These are phyloP conservation scores for Rhizopus sp. DNA, from an alignment of 371 early-diverging fungal genomes.

Conservation along the genomic window DNA sequence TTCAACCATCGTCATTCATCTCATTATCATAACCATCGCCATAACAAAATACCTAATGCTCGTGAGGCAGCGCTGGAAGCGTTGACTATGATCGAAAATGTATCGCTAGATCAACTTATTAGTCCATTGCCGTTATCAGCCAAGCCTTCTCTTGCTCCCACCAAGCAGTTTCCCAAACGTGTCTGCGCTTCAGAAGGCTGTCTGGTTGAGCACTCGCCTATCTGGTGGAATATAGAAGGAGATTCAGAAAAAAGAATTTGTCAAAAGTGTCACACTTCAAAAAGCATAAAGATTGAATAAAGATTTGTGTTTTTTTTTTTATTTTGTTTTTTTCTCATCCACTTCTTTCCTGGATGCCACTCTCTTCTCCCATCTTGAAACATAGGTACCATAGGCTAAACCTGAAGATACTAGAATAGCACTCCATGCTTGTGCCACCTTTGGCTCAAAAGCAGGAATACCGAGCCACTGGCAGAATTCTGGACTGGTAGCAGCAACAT, in stretches of 20 bases:
- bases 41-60: slow-evolving; percentile 13
- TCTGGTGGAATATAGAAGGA: slow-evolving; percentile 18
- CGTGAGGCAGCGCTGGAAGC: slow-evolving; percentile 21
- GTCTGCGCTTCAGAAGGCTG: slow-evolving; percentile 11
- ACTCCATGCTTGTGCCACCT: slow-evolving; percentile 46
- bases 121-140: neutral
- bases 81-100: slow-evolving; percentile 1
- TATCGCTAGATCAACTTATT: slow-evolving; percentile 2
- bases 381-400: slow-evolving; percentile 32
- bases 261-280: slow-evolving; percentile 17
- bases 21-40: neutral
- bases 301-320: neutral
- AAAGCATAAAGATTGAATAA: slow-evolving; percentile 1
- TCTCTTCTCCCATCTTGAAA: slow-evolving; percentile 21
- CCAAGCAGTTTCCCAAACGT: neutral
- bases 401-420: slow-evolving; percentile 33
- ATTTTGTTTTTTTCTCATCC: slow-evolving; percentile 17
- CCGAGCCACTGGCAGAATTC: slow-evolving; percentile 28
- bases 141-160: neutral
- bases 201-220: slow-evolving; percentile 14
- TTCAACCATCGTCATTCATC: neutral
- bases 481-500: slow-evolving; percentile 30
- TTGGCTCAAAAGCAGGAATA: slow-evolving; percentile 17
- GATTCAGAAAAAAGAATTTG: slow-evolving; percentile 14
- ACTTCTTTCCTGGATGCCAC: slow-evolving; percentile 10